These are phyloP conservation scores for Chalciporus piperatus DNA, from an alignment of 768 basidiomycete genomes.

Conservation along the genomic window DNA sequence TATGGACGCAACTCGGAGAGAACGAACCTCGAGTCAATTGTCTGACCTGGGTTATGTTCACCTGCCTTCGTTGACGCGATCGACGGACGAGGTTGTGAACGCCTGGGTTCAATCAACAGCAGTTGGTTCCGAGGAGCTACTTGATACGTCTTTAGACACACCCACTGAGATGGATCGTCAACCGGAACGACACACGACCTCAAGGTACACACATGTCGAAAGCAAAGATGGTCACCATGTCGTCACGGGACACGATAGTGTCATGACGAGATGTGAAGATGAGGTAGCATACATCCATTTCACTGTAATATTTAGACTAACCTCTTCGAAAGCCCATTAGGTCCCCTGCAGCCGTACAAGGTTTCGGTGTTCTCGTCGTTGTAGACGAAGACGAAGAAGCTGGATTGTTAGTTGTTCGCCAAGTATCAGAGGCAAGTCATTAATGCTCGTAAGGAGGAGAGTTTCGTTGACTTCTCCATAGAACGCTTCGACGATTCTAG, in stretches of 20 bases:
- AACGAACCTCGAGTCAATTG: neutral
- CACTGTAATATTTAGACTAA: neutral
- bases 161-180: neutral
- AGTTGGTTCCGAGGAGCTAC: neutral
- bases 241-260: conserved; percentile 66
- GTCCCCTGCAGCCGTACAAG: conserved; percentile 78
- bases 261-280: conserved; percentile 67
- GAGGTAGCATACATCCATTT: conserved; percentile 43
- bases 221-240: conserved; percentile 69
- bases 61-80: conserved; percentile 34
- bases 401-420: conserved; percentile 57
- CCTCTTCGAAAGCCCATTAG: conserved; percentile 61
- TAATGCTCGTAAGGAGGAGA: neutral
- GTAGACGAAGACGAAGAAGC: conserved; percentile 58
- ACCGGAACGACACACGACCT: conserved; percentile 44
- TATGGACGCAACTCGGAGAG: too few species aligned
- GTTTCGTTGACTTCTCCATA: conserved; percentile 24
- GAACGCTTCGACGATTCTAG: conserved; percentile 76
- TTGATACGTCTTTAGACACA: neutral
- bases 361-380: conserved; percentile 77
- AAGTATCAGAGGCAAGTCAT: conserved; percentile 70
- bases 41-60: conserved; percentile 43
- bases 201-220: conserved; percentile 63
- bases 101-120: neutral
- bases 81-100: neutral